Base-by-base conservation (phyloP, 805 yeast species). In the Yamadazyma sp. region DNA sequence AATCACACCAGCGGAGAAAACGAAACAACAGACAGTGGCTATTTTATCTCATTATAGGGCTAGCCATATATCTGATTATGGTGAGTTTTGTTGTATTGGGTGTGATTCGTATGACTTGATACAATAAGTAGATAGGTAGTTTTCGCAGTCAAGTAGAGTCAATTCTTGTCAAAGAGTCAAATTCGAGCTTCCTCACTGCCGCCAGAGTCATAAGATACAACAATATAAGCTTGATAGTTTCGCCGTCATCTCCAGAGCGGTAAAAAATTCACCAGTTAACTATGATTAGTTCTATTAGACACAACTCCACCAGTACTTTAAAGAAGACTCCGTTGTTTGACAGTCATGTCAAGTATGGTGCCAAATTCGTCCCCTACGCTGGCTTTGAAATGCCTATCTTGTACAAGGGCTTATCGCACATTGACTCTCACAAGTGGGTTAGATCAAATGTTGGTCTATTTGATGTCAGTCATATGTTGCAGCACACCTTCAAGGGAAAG, bases 381-480 rank as follows among this genome's bases (percentile, higher is more conserved):
- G 96, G 96, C n/a, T 93, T 77, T 54, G 77, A 82, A 32, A 91
- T 93, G 97, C 99, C 99, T 1, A 89, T 93, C 7, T 62, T 88
- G 20, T 93, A 90, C 68, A 74, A 78, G 46, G 80, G 73, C n/a
- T 95, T 86, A 62, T 64, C 86, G 2, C 98, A 91, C 60, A 80
- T 88, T 27, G 95, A 89, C 44, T 89, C 97, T 1, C 99, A 93
- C 66, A 76, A 83, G 37, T 93, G 98, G 98, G 95, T 91, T 0
- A 78, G 99, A 59, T 54, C 68, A 14, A 77, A 85, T 45, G 89
- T 90, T 24, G 99, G 99, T 5, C 68, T 93, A 35, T 93, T 93
- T 54, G 99, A 93, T 59, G 99, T 93, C 35, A 86, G 96, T 38
- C 99, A 93, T 62, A 93, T 93, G 99, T 74, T 91, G 35, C 99